These are phyloP conservation scores for Cyclostephanos tholiformis DNA, from an alignment of 108 stramenopile species.

Conservation along the genomic window DNA sequence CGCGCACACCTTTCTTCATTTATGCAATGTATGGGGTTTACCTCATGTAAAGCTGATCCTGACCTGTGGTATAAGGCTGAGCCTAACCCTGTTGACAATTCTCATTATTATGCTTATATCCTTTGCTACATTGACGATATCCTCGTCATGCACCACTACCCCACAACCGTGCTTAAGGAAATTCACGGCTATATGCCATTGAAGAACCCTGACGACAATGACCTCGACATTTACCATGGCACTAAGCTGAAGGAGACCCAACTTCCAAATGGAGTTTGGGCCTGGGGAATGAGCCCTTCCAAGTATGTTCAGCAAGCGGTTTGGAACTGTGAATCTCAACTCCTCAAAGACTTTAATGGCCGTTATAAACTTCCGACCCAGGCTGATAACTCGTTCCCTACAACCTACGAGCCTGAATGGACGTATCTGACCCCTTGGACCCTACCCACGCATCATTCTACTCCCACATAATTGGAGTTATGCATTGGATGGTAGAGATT, in stretches of 20 bases:
- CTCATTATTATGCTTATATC: constrained; percentile 49
- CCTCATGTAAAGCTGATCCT: constrained; percentile 33
- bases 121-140: constrained; percentile 13
- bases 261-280: constrained; percentile 12
- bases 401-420: constrained; percentile 15
- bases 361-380: background rate
- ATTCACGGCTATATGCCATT: constrained; percentile 15
- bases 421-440: background rate
- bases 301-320: constrained; percentile 43
- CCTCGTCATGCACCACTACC: too few relatives aligned
- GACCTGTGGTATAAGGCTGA: constrained; percentile 53
- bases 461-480: constrained; percentile 26
- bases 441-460: constrained; percentile 16
- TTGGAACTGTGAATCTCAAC: constrained; percentile 4
- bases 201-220: background rate
- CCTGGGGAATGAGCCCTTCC: constrained; percentile 4
- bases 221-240: constrained; percentile 42
- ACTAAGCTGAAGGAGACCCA: constrained; percentile 2
- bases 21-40: constrained; percentile 36
- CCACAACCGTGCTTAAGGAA: constrained; percentile 15
- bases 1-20: constrained; percentile 27
- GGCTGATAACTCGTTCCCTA: constrained; percentile 33
- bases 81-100: background rate
- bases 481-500: constrained; percentile 62
- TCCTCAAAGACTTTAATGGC: background rate